Evolutionary conservation across 495 filamentous ascomycete genomes (phyloP).

Genomic region (Trichoderma orchidacearum): DNA sequence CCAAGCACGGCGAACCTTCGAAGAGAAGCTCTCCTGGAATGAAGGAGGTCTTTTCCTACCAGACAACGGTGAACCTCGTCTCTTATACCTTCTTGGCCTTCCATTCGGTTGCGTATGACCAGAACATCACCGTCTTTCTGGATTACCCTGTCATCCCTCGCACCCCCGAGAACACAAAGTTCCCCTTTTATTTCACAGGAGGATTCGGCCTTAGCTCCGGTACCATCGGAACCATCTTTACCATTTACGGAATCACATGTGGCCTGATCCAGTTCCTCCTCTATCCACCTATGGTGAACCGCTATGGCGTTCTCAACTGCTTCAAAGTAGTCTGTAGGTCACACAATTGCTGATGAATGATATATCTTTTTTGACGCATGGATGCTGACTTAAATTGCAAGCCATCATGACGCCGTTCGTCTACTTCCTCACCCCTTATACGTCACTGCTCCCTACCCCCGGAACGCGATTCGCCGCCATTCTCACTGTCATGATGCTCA

Average conservation of each 20-base stretch:
- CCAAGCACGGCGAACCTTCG: conserved; percentile 8
- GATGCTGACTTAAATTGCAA: background rate
- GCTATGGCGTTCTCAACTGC: conserved; percentile 57
- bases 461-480: conserved; percentile 30
- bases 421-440: conserved; percentile 64
- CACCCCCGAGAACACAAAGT: conserved; percentile 39
- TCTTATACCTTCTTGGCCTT: conserved; percentile 64
- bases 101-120: conserved; percentile 67
- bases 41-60: conserved; percentile 56
- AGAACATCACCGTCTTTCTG: conserved; percentile 69
- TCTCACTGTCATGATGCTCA: conserved; percentile 46
- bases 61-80: conserved; percentile 63
- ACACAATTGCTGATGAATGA: background rate
- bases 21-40: conserved; percentile 28
- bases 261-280: conserved; percentile 67
- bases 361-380: background rate
- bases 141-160: conserved; percentile 48
- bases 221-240: conserved; percentile 65
- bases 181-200: conserved; percentile 67
- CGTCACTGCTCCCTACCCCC: conserved; percentile 40
- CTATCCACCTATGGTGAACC: conserved; percentile 56
- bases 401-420: conserved; percentile 50
- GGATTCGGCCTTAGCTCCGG: conserved; percentile 62
- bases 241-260: conserved; percentile 55
- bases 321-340: conserved; percentile 38